phyloP scores from a whole-genome alignment of 805 yeast species.

The Zygoascus flipseniorum region DNA sequence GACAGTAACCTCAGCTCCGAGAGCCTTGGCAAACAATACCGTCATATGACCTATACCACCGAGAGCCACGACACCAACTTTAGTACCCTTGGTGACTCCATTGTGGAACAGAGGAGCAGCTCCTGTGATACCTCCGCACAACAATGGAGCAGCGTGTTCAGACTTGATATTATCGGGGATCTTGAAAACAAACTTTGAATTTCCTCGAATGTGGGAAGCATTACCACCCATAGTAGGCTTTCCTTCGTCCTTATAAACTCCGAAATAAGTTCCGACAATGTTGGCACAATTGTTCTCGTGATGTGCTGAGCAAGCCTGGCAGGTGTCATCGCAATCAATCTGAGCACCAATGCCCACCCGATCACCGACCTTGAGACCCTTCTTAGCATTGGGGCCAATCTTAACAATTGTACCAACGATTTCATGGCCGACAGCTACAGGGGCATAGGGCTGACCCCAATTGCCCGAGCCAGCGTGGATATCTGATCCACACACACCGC shows the following conservation, averaged over 20 bases:
- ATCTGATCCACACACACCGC: constrained; percentile 49
- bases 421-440: constrained; percentile 43
- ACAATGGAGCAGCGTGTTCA: constrained; percentile 44
- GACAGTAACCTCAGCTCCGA: constrained; percentile 57
- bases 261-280: constrained; percentile 42
- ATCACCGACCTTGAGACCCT: constrained; percentile 49
- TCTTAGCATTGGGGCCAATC: constrained; percentile 30
- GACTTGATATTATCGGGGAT: constrained; percentile 48
- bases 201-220: constrained; percentile 26
- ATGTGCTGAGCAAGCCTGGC: constrained; percentile 47
- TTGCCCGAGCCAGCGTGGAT: constrained; percentile 42
- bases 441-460: constrained; percentile 38
- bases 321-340: constrained; percentile 49
- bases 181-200: constrained; percentile 53
- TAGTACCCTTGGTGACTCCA: constrained; percentile 41
- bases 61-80: constrained; percentile 53
- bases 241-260: constrained; percentile 42
- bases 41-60: constrained; percentile 66
- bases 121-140: constrained; percentile 73
- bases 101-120: constrained; percentile 52
- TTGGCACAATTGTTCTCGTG: constrained; percentile 36
- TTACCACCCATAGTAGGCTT: constrained; percentile 53
- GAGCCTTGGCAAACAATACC: constrained; percentile 49
- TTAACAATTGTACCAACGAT: constrained; percentile 24
- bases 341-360: constrained; percentile 78